Base-by-base conservation (phyloP, 2,329 filamentous ascomycete genomes). In the Phaeosphaeriaceae sp. region DNA sequence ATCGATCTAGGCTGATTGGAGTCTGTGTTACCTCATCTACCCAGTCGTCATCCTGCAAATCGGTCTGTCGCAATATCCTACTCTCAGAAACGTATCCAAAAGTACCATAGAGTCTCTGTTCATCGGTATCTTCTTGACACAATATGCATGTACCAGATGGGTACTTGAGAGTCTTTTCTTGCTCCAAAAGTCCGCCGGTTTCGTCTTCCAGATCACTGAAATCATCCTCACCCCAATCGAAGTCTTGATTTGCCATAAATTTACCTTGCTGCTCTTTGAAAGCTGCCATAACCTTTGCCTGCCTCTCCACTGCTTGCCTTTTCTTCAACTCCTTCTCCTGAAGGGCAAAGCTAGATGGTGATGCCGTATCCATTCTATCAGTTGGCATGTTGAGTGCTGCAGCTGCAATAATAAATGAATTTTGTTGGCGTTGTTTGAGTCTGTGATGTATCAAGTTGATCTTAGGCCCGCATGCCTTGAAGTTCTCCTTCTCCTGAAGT, bases 251-350 rank as follows among this genome's bases (percentile, higher is more conserved):
- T 48, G 90, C 88, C 76, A 99, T 78, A 75, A 99, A 99, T 64
- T 86, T 94, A 74, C 95, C 93, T 70, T 97, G 95, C 68, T 99
- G 93, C 68, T 96, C 89, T 71, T 97, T 94, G 75, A 99, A 97
- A 68, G 97, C 92, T 1, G 92, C 94, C 92, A 99, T 97, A 26
- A 99, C 91, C 66, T 86, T 89, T 2, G 92, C 92, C 73, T 97
- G 92, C 17, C 94, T 86, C 62, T 92, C 93, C 33, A 92, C 76
- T 0, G 94, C 94, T 43, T 93, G 90, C 73, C 89, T 89, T 80
- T 97, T 99, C 78, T 93, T 96, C 52, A 85, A 83, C 66, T 93
- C 89, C 58, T 88, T 88, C 50, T 89, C 87, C 30, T 81, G 84
- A 5, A 75, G 64, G 3, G 82, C 79, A 48, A 78, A 79, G 77